Conservation (phyloP, 352 stramenopile genomes). For the Pythium diclinum region DNA sequence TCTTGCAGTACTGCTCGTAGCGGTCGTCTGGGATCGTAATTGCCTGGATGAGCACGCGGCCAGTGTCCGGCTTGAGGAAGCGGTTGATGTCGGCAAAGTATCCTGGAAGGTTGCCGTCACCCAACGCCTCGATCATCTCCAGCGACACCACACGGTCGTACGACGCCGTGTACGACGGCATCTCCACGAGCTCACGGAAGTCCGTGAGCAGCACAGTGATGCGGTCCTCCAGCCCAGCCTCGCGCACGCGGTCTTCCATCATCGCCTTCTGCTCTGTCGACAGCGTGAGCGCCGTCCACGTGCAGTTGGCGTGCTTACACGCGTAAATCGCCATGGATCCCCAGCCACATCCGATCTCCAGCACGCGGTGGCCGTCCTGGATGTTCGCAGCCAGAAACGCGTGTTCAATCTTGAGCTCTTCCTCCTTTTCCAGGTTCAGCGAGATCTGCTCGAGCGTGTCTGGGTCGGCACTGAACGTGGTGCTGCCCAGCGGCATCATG, state of each 20-base stretch:
- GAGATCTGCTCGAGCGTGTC: conserved; percentile 26
- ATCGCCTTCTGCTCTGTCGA: conserved; percentile 25
- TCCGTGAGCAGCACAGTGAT: conserved; percentile 29
- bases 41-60: conserved; percentile 30
- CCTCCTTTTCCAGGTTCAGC: conserved; percentile 19
- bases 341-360: conserved; percentile 34
- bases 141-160: conserved; percentile 30
- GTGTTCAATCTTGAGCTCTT: conserved; percentile 32
- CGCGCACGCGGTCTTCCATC: conserved; percentile 24
- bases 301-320: conserved; percentile 15
- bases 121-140: conserved; percentile 36
- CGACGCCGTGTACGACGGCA: conserved; percentile 10
- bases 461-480: conserved; percentile 4
- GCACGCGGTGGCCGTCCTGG: conserved; percentile 26
- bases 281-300: conserved; percentile 26
- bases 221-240: conserved; percentile 25
- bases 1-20: conserved; percentile 29
- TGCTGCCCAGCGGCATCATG: conserved; percentile 20
- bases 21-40: conserved; percentile 31
- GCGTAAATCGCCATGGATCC: conserved; percentile 31
- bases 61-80: conserved; percentile 28
- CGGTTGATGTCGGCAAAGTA: conserved; percentile 33
- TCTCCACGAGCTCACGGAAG: conserved; percentile 29
- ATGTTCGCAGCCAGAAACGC: conserved; percentile 26
- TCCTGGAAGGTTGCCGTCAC: conserved; percentile 24